Conservation (phyloP, 1,139 yeast species). For the Meyerozyma smithsonii region DNA sequence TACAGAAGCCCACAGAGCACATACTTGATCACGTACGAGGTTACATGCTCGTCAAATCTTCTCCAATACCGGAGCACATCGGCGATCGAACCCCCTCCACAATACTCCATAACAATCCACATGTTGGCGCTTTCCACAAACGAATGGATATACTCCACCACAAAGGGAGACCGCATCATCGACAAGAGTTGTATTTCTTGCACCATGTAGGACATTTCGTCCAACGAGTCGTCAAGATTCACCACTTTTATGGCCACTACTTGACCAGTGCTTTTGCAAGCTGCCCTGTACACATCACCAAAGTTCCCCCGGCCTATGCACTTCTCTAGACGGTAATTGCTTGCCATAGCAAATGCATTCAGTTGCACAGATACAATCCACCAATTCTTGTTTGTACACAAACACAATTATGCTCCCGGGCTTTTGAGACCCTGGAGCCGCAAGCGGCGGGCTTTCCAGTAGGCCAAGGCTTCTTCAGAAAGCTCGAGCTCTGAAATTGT, state of each 20-base stretch:
- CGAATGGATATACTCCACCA: constrained; percentile 64
- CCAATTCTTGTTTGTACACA: not conserved
- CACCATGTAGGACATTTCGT: constrained; percentile 61
- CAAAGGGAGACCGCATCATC: constrained; percentile 55
- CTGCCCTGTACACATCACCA: constrained; percentile 79
- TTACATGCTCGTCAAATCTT: constrained; percentile 51
- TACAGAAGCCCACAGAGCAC: constrained; percentile 65
- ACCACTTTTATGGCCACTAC: constrained; percentile 76
- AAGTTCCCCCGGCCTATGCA: constrained; percentile 82
- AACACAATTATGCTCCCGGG: constrained; percentile 5
- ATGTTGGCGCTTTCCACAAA: constrained; percentile 58
- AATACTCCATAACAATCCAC: constrained; percentile 90
- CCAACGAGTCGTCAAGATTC: constrained; percentile 68
- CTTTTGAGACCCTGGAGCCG: constrained; percentile 18
- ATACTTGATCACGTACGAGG: constrained; percentile 54
- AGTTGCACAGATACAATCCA: not conserved
- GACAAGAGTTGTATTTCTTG: constrained; percentile 76
- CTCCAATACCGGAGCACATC: constrained; percentile 45
- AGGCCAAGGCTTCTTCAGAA: constrained; percentile 40
- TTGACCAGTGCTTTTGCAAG: constrained; percentile 23
- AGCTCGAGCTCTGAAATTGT: constrained; percentile 28
- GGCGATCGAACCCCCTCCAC: constrained; percentile 89
- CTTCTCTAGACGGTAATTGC: constrained; percentile 41
- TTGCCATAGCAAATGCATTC: constrained; percentile 4
- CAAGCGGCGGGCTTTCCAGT: constrained; percentile 46